Base-by-base conservation (phyloP, 371 early-diverging fungal species). In the Zancudomyces culisetae region DNA sequence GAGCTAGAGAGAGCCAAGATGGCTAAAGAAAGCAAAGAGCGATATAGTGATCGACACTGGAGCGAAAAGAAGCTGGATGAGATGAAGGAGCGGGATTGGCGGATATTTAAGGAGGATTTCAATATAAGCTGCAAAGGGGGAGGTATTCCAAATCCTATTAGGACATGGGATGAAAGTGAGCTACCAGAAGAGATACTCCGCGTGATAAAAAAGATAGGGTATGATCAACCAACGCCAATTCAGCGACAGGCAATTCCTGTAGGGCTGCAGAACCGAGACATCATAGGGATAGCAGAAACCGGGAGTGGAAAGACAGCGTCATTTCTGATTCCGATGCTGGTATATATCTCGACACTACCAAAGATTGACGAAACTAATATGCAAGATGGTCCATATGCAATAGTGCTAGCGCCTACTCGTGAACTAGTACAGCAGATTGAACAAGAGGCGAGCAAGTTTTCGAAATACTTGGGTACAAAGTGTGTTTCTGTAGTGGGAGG, bases 261-360 rank as follows among this genome's bases (percentile, higher is more conserved):
- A 42, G 87, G 90, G 26, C 68, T 96, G 39, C 77, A 81, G 60
- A 84, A 85, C 55, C 77, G 95, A 49, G 97, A 97, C 64, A 74
- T 98, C 35, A 92, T 98, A 52, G 98, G 96, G 43, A 86, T 98
- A 55, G 98, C 98, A 20, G 85, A 96, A 64, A 99, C 99, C 6
- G 99, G 98, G 55, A 72, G 59, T 58, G 99, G 99, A 61, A 98
- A 98, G 72, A 98, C 98, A 0, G 92, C 91, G 1, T 81, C 94
- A 0, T 98, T 95, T 66, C 71, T 98, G 43, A 87, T 98, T 43
- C 98, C 98, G 0, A 80, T 97, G 76, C 69, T 98, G 20, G 78
- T 78, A n/a, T 83, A 76, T 59, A 91, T 97, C 35, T 73, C 78
- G 26, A 74, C 81, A 27, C 64, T 83, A 49, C 91, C 93, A 10